Percentiles rank a stretch among this genome's conserved stretches.
Evolutionary conservation across 192 early-diverging fungal genomes (phyloP).

Genomic region (Thamnidium elegans): DNA sequence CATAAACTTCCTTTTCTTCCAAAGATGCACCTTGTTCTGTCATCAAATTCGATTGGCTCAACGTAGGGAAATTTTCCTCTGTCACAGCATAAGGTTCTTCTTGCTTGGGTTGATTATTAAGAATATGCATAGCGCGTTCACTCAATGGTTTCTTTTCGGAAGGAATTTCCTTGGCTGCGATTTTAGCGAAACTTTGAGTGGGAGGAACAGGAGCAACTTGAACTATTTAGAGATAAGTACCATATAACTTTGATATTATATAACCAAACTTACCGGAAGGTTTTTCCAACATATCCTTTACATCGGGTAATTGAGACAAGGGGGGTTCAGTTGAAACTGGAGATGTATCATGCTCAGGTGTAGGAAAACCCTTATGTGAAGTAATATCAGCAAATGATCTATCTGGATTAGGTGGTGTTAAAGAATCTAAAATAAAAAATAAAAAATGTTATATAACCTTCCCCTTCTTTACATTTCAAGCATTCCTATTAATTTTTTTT

Average conservation of each 20-base stretch:
- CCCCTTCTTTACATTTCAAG: too few species aligned
- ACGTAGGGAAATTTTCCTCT: constrained; percentile 18
- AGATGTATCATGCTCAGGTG: not conserved
- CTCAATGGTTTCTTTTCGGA: not conserved
- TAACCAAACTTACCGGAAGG: constrained; percentile 15
- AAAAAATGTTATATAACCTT: too few species aligned
- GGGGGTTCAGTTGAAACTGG: not conserved
- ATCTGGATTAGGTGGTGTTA: constrained; percentile 27
- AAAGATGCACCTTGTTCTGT: constrained; percentile 1
- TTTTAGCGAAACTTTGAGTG: constrained; percentile 29
- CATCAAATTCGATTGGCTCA: constrained; percentile 19
- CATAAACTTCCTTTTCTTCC: constrained; percentile 8
- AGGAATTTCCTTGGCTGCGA: constrained; percentile 24
- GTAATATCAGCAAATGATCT: constrained; percentile 26
- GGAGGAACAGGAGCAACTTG: constrained; percentile 26
- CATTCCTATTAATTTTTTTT: not conserved
- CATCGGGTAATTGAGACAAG: constrained; percentile 23
- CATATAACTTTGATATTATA: too few species aligned
- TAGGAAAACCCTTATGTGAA: constrained; percentile 25
- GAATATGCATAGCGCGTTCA: not conserved
- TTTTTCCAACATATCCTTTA: constrained; percentile 29
- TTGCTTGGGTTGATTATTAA: not conserved
- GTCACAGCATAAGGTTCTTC: constrained; percentile 7
- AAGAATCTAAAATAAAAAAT: not conserved
- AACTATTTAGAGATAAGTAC: not conserved